Base-by-base conservation (phyloP, 1,139 yeast species). In the Sugiyamaella paludigena region DNA sequence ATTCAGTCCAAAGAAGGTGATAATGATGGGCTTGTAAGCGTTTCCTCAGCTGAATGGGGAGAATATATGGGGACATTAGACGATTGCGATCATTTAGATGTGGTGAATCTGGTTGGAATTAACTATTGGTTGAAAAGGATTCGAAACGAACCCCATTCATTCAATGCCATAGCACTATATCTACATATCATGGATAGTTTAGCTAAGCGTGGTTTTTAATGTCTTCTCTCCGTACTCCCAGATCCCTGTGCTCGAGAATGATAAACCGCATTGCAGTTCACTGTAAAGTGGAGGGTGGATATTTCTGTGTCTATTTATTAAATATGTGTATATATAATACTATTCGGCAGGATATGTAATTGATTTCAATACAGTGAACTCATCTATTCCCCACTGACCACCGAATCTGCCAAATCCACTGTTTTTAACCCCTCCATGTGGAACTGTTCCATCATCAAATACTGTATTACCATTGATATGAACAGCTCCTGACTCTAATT, bases 11-110 rank as follows among this genome's bases (percentile, higher is more conserved):
- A 56, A 19, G 79, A 74, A 27, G 78, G 79, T 9, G 83, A 79
- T 31, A 89, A 87, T 64, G 97, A 89, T 68, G 97, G 97, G 0
- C 67, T 89, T 69, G 95, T 89, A 1, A 83, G 92, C 54, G 85
- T 87, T 1, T 72, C 74, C 36, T 85, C 95, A 52, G 74, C 95
- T 1, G 78, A 77, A 60, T 89, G 96, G 96, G 97, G 96, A 0
- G 69, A 78, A 36, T 87, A 86, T 64, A 61, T 83, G 56, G 97
- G 96, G 0, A 85, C 94, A 0, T 65, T 89, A 37, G 81, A 81
- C 39, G 76, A 82, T 55, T 89, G 87, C 3, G 96, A 89, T 65
- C 97, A 89, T 66, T 71, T 87, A 55, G 96, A 89, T 63, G 72
- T 88, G 50, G 86, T 88, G 39, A 88, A 88, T 59, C 44, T 65